phyloP scores from a whole-genome alignment of 306 rosid species.

The Spatholobus suberectus region DNA sequence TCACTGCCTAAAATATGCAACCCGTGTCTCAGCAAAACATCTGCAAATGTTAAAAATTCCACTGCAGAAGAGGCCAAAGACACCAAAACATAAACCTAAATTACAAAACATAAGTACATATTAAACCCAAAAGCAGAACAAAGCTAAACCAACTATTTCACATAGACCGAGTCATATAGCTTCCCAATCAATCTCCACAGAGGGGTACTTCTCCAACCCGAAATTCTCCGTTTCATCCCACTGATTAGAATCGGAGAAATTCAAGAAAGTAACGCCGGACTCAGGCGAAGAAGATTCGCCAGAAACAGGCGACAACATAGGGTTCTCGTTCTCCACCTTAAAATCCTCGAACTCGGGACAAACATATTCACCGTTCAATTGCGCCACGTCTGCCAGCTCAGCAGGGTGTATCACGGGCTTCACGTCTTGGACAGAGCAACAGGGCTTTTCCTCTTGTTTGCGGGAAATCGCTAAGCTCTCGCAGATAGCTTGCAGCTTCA shows the following conservation, averaged over 20 bases:
- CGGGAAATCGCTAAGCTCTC: slow-evolving; percentile 54
- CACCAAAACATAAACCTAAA: slow-evolving; percentile 39
- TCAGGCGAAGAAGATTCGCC: slow-evolving; percentile 71
- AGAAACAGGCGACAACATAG: slow-evolving; percentile 54
- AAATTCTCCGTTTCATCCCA: slow-evolving; percentile 60
- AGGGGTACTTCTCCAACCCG: slow-evolving; percentile 82
- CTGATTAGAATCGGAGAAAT: slow-evolving; percentile 52
- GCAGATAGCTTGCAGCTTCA: slow-evolving; percentile 86
- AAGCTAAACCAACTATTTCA: slow-evolving; percentile 4
- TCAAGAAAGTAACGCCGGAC: slow-evolving; percentile 52
- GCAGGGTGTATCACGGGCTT: slow-evolving; percentile 42
- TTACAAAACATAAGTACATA: slow-evolving; percentile 15
- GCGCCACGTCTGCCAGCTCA: slow-evolving; percentile 6
- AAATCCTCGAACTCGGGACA: slow-evolving; percentile 28
- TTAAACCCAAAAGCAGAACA: background rate
- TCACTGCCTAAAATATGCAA: slow-evolving; percentile 32
- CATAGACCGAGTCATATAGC: slow-evolving; percentile 48
- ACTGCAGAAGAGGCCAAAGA: slow-evolving; percentile 62
- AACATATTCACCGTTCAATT: slow-evolving; percentile 33
- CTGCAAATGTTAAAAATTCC: slow-evolving; percentile 82
- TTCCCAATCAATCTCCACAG: slow-evolving; percentile 93
- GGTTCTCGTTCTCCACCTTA: slow-evolving; percentile 45
- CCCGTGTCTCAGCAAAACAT: slow-evolving; percentile 42
- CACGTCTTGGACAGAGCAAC: slow-evolving; percentile 41
- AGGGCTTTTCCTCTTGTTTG: slow-evolving; percentile 48